Conservation (phyloP, 768 basidiomycete species). For the Psilocybe sp. region DNA sequence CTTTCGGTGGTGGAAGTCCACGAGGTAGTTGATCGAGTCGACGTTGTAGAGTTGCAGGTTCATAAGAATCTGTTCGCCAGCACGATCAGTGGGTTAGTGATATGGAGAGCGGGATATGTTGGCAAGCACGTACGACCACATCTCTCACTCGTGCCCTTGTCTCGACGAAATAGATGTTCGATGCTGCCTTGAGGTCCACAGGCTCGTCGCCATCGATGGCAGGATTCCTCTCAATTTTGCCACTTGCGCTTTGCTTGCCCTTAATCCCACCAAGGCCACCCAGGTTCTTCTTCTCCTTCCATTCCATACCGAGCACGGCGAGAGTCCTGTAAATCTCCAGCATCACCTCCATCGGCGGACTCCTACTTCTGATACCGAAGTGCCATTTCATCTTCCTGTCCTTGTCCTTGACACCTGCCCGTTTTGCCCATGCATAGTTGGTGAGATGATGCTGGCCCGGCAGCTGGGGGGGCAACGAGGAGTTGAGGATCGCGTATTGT, state of each 20-base stretch:
- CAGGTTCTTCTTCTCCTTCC: conserved; percentile 86
- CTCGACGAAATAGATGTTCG: conserved; percentile 89
- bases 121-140: conserved; percentile 69
- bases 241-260: conserved; percentile 24
- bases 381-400: conserved; percentile 93
- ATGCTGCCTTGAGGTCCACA: conserved; percentile 67
- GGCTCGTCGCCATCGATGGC: conserved; percentile 58
- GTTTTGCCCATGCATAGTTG: conserved; percentile 59
- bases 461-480: conserved; percentile 68
- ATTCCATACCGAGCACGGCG: conserved; percentile 91
- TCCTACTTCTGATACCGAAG: conserved; percentile 93
- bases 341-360: conserved; percentile 99
- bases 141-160: conserved; percentile 87
- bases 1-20: conserved; percentile 98
- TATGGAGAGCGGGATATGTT: not conserved
- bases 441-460: conserved; percentile 66
- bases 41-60: conserved; percentile 97
- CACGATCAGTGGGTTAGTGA: conserved; percentile 1
- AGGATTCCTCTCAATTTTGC: conserved; percentile 57
- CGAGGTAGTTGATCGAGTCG: conserved; percentile 92
- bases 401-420: conserved; percentile 47
- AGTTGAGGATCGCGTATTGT: conserved; percentile 75
- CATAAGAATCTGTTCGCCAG: conserved; percentile 76
- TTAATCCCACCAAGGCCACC: conserved; percentile 65
- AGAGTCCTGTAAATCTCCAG: conserved; percentile 95